Evolutionary conservation across 176 grass and related monocot genomes (phyloP), one percentile per base, ranked within the genome.

Genomic region (Triticum monococcum): DNA sequence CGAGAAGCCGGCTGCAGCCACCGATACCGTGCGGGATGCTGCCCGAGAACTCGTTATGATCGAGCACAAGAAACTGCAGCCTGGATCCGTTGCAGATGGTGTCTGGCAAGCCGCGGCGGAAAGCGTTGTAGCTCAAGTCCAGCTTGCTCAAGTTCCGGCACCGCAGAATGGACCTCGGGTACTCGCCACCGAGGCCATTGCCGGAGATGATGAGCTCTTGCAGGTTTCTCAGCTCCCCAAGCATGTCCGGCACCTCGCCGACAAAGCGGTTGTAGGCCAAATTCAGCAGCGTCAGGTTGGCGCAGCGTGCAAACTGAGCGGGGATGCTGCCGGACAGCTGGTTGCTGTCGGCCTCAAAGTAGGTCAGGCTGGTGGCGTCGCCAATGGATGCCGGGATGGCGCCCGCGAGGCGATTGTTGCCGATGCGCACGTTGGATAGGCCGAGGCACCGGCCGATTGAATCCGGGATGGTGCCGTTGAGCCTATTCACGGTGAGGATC

Each of bases 61-160:
- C 86, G 13, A 98, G 89, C 73, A 94, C 14, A 30, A 98, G 87
- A 76, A 98, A 98, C 65, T 98, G 93, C 92, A 98, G 73, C 85
- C 96, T 92, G 14, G 93, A 89, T 16, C 80, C 88, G 1, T 87
- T 89, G 64, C 93, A 98, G 32, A 98, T 78, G 84, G 85, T 73
- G 23, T 88, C 96, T 1, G 91, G 93, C 74, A 98, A 74, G 25
- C 54, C 38, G 8, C 96, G 90, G 23, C 50, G 75, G 79, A 96
- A 96, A 5, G 71, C 38, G 32, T 98, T 98, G 64, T 92, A 91
- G 76, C 93, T 96, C 45, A 98, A 16, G 75, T 98, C 96, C 36
- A 98, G 93, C 80, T 98, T 98, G 93, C 91, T 98, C 11, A 98
- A 83, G 73, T 92, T 98, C 59, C 90, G 91, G 88, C 93, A 98